Conservation (phyloP, 2,329 filamentous ascomycete genomes). For the Orbilia brochopaga region DNA sequence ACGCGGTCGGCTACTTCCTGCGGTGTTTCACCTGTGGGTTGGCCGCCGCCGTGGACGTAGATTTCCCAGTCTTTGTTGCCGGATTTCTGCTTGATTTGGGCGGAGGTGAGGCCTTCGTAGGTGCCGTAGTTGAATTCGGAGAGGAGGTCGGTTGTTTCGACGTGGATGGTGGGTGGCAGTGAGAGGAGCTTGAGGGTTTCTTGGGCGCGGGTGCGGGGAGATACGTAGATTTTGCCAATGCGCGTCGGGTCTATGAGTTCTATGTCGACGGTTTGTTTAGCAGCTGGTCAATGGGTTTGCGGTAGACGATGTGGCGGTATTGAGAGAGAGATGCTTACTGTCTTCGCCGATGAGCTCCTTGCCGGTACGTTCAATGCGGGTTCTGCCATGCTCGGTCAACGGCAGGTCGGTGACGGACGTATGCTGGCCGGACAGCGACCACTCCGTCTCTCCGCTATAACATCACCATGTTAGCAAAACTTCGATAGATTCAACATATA, state of each 20-base stretch:
- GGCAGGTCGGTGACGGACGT: constrained; percentile 87
- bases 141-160: constrained; percentile 74
- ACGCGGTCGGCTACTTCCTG: constrained; percentile 74
- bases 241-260: constrained; percentile 55
- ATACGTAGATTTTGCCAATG: constrained; percentile 71
- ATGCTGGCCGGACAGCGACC: constrained; percentile 79
- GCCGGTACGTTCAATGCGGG: constrained; percentile 76
- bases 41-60: constrained; percentile 41
- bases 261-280: no score
- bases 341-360: constrained; percentile 83
- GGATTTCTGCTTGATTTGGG: constrained; percentile 69
- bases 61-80: constrained; percentile 58
- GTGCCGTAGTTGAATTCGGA: constrained; percentile 87
- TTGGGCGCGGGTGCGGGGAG: constrained; percentile 81
- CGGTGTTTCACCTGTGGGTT: constrained; percentile 72
- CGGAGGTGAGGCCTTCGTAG: constrained; percentile 80
- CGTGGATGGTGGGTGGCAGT: constrained; percentile 64
- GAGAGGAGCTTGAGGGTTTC: constrained; percentile 87
- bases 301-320: constrained; percentile 69
- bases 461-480: neutral
- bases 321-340: constrained; percentile 70
- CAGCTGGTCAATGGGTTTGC: neutral
- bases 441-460: constrained; percentile 79
- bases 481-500: no score
- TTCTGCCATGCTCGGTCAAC: constrained; percentile 80